Base-by-base conservation (phyloP, 2,329 filamentous ascomycete species). In the Diaporthe sp. region DNA sequence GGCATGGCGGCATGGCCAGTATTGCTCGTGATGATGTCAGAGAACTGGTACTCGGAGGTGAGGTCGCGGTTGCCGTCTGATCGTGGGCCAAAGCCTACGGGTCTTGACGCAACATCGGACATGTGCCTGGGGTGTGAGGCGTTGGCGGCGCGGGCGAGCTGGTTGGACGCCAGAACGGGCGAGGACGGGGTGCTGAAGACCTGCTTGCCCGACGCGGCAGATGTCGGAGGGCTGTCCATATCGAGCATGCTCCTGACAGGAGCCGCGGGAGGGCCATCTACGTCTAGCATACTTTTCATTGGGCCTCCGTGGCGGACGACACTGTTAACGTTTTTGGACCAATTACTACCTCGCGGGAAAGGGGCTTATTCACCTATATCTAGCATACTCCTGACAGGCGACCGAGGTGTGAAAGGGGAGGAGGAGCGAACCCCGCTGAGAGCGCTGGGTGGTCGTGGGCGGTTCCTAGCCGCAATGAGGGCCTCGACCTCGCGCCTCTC, bases 401-500 rank as follows among this genome's bases (percentile, higher is more conserved):
- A 94, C 72, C 88, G 90, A 61, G 92, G 90, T 73, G 85, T 88
- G 39, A 89, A 88, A 76, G 91, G 88, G 77, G 92, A 90, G 58
- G 87, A 84, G 57, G 88, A 88, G 78, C 88, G 86, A 58, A 76
- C 84, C 60, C 79, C 83, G 62, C 75, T 75, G 77, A 80, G 77
- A 75, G 84, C 80, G 49, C 83, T 82, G 55, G 62, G 82, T 79
- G 79, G 79, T 80, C 76, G 81, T 77, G 73, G 82, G 78, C 53
- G 79, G 80, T 82, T 71, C 79, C 80, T 77, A 60, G 88, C 89
- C 82, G 94, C 92, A 57, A 95, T 87, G 77, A 95, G 86, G 65
- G 91, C 92, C 78, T 95, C 87, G 53, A 95, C 92, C 84, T 95
- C 93, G 77, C 89, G 88, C 77, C 93, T 90, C 87, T 96, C 94